A percentile compares a stretch with the other conserved stretches of the same genome.
Evolutionary conservation across 2,329 filamentous ascomycete species (phyloP).

Genomic region (Ascochyta koolunga): DNA sequence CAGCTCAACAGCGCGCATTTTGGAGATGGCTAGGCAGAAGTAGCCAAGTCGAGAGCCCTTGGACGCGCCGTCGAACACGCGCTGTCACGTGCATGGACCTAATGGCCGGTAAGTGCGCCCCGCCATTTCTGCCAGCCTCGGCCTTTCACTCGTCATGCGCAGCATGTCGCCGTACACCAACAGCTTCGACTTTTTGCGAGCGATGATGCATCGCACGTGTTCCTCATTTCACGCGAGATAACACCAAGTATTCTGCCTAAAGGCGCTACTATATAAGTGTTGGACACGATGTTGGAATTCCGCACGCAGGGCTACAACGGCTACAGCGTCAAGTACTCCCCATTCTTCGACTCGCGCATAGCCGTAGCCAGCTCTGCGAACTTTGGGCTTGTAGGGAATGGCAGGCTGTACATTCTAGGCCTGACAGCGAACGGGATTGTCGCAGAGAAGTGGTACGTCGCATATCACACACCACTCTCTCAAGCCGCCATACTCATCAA

Average conservation of each 20-base stretch:
- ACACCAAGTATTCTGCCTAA: neutral
- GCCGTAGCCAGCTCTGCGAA: slow-evolving; percentile 91
- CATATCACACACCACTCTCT: neutral
- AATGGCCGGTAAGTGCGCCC: slow-evolving; percentile 16
- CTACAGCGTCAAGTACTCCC: slow-evolving; percentile 97
- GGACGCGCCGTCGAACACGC: slow-evolving; percentile 23
- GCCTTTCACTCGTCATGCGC: slow-evolving; percentile 27
- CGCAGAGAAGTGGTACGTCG: slow-evolving; percentile 75
- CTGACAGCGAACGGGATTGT: slow-evolving; percentile 83
- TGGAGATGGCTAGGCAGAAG: neutral
- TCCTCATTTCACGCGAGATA: slow-evolving; percentile 22
- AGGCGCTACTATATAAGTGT: neutral
- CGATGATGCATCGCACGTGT: slow-evolving; percentile 23
- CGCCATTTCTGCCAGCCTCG: slow-evolving; percentile 30
- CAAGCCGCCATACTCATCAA: slow-evolving; percentile 10
- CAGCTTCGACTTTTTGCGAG: slow-evolving; percentile 18
- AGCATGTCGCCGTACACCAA: slow-evolving; percentile 25
- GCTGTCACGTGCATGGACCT: slow-evolving; percentile 14
- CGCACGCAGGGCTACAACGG: slow-evolving; percentile 93
- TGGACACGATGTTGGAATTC: slow-evolving; percentile 80
- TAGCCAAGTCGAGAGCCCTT: neutral
- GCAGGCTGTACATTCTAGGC: slow-evolving; percentile 81
- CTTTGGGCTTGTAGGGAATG: slow-evolving; percentile 96
- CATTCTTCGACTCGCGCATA: slow-evolving; percentile 94
- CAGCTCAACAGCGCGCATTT: neutral